Evolutionary conservation across 257 asterid genomes (phyloP), one percentile per base, ranked within the genome.

Genomic region (Henckelia pumila): DNA sequence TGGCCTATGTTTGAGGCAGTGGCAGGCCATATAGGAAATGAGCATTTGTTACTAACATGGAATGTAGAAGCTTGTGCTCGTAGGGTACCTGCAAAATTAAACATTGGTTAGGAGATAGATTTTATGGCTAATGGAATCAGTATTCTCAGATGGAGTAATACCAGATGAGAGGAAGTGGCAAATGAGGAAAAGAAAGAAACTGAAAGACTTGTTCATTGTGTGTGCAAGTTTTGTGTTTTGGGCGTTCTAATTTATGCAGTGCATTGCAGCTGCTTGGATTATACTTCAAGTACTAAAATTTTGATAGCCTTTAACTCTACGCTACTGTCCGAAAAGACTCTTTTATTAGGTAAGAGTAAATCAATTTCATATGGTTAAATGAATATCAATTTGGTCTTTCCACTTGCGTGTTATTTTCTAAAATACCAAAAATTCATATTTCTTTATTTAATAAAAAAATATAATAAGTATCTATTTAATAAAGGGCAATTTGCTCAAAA

Each of bases 1-100:
- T 84, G 89, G 64, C 95, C 96, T 40, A 24, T 55, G 76, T 87
- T 87, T 2, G 98, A 66, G 50, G 95, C 95, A 2, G 91, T 81
- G 24, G 92, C 96, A 0, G 98, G 98, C 98, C 96, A 92, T 69
- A 92, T 87, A 1, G 92, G 85, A 33, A 84, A 89, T 0, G 88
- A 70, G 85, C 98, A 92, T 74, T 83, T 86, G 91, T 92, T 92
- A 47, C 24, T 78, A 33, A 92, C 85, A 71, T 77, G 77, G 67
- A 89, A 79, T 2, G 78, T 85, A 80, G 92, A 82, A 22, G 89
- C 87, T 61, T 65, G 73, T 16, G 56, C 82, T 3, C 10, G 64
- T 19, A 21, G 26, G 49, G 77, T 74, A n/a, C 78, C 94, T 84
- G 86, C 65, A 24, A 22, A 28, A 63, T n/a, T 1, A 19, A 16